phyloP scores from a whole-genome alignment of 2,329 filamentous ascomycete genomes.

The Epichloe scottii region DNA sequence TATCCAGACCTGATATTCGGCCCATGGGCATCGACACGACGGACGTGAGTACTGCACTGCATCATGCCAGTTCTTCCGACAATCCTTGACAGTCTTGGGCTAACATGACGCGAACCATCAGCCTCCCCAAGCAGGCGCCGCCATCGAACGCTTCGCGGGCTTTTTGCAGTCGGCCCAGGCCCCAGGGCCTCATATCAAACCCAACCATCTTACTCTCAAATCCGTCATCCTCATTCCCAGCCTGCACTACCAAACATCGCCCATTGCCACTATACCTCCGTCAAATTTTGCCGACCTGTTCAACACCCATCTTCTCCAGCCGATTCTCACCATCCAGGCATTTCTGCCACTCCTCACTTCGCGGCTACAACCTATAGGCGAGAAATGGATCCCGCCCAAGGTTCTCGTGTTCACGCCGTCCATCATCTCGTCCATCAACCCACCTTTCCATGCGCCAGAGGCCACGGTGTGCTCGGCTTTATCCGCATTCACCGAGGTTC shows the following conservation, averaged over 20 bases:
- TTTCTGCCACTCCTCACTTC: conserved; percentile 70
- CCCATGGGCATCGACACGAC: conserved; percentile 74
- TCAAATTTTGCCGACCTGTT: conserved; percentile 80
- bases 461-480: conserved; percentile 75
- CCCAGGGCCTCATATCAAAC: conserved; percentile 62
- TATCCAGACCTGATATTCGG: conserved; percentile 70
- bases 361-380: conserved; percentile 40
- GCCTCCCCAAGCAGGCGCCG: conserved; percentile 55
- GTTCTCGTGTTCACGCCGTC: conserved; percentile 68
- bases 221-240: conserved; percentile 77
- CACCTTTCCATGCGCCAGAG: conserved; percentile 75
- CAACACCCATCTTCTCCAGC: conserved; percentile 82
- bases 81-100: not conserved
- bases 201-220: conserved; percentile 64
- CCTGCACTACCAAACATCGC: conserved; percentile 66
- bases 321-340: conserved; percentile 76
- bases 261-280: conserved; percentile 73
- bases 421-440: conserved; percentile 67
- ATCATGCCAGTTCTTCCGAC: not conserved
- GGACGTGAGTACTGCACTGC: conserved; percentile 41
- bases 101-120: conserved; percentile 18
- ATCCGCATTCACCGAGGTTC: conserved; percentile 70
- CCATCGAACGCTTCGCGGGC: conserved; percentile 57
- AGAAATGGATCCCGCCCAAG: conserved; percentile 43
- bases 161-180: conserved; percentile 64